Evolutionary conservation across 306 rosid genomes (phyloP), one percentile per base, ranked within the genome.

Genomic region (Castanospermum australe): DNA sequence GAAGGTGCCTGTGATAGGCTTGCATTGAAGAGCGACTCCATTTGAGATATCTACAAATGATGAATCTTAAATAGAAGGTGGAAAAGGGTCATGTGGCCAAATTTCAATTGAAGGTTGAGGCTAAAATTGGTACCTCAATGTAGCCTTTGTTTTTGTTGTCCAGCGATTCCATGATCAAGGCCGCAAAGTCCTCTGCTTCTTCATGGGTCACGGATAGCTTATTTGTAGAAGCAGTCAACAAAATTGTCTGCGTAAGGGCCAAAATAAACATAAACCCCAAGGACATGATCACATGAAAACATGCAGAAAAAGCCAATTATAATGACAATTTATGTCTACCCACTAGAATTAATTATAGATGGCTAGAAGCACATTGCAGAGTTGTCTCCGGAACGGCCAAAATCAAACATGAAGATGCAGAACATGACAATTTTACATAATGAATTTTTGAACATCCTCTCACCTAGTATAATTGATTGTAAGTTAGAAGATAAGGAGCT

Each of bases 141-240:
- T 85, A 92, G 76, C 94, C 94, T 76, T 76, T 81, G 52, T 86
- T 89, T 85, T 89, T 88, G 30, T 57, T 84, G 87, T 94, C 97
- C 7, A 90, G 85, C 24, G 75, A 65, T 82, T 94, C 88, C 92
- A 94, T 89, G 73, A 92, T 85, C 72, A 85, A 81, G 48, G 90
- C 80, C 50, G 98, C 92, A 85, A 75, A 90, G 67, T 85, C 78
- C 62, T 88, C 92, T 85, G 93, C 92, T 86, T 94, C 98, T 82
- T 92, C 97, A 38, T 76, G 94, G 55, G 89, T 86, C 86, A 92
- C 81, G 47, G 82, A 82, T 51, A 94, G 38, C 88, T 92, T 90
- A 83, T 94, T 94, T 74, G 91, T 86, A 3, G 81, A 81, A 48
- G 97, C 93, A 56, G 90, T 84, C 83, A 90, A 75, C 36, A 88